Conservation (phyloP, 306 rosid genomes). For the Cucumis hystrix region DNA sequence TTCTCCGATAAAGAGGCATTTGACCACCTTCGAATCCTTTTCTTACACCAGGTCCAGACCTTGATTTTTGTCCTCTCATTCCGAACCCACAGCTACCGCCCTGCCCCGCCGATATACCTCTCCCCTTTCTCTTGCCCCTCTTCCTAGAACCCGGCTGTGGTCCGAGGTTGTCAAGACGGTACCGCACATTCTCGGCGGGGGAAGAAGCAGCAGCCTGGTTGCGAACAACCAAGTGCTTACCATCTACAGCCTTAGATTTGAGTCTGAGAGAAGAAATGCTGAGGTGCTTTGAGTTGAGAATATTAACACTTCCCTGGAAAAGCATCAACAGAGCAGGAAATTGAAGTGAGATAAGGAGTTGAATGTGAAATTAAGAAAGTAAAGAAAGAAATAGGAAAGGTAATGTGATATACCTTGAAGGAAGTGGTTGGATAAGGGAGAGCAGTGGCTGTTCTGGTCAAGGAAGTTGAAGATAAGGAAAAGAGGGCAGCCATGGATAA, state of each 20-base stretch:
- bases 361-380: not conserved
- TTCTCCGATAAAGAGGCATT: conserved; percentile 85
- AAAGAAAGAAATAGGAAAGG: not conserved
- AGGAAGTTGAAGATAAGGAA: conserved; percentile 23
- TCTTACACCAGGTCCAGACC: conserved; percentile 84
- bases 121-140: conserved; percentile 76
- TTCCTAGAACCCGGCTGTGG: conserved; percentile 92
- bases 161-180: conserved; percentile 74
- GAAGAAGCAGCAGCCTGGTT: conserved; percentile 24
- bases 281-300: conserved; percentile 24
- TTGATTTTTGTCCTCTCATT: conserved; percentile 93
- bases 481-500: conserved; percentile 39
- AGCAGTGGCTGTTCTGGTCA: conserved; percentile 8
- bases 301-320: conserved; percentile 45
- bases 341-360: not conserved
- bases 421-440: conserved; percentile 32
- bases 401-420: conserved; percentile 39
- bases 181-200: conserved; percentile 23
- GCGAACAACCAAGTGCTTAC: conserved; percentile 17
- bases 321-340: not conserved
- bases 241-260: conserved; percentile 9
- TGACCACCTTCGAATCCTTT: conserved; percentile 94
- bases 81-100: conserved; percentile 98
- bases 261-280: conserved; percentile 17
- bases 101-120: conserved; percentile 92